phyloP scores from a whole-genome alignment of 2,329 filamentous ascomycete genomes.

The Blastomyces emzantsi region DNA sequence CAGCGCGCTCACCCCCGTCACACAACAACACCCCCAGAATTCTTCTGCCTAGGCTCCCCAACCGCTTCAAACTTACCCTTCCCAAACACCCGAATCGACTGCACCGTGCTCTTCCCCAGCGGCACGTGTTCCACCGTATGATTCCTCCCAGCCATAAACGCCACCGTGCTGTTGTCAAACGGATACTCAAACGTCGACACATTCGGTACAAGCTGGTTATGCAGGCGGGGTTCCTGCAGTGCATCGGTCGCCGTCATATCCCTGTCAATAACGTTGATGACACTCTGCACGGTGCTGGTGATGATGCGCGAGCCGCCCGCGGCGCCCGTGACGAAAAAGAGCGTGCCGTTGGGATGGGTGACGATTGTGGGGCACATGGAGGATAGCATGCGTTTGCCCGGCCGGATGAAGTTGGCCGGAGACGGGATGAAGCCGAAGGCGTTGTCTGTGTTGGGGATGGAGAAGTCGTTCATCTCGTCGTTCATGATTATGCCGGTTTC shows the following conservation, averaged over 20 bases:
- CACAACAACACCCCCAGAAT: slow-evolving; percentile 56
- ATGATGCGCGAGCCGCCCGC: slow-evolving; percentile 79
- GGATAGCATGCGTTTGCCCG: slow-evolving; percentile 72
- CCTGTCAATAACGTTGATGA: slow-evolving; percentile 64
- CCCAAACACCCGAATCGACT: slow-evolving; percentile 52
- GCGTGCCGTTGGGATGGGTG: slow-evolving; percentile 54
- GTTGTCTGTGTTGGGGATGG: slow-evolving; percentile 66
- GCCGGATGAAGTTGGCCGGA: slow-evolving; percentile 69
- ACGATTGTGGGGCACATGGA: slow-evolving; percentile 74
- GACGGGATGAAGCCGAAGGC: slow-evolving; percentile 78
- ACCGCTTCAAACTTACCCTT: slow-evolving; percentile 70
- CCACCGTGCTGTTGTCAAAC: slow-evolving; percentile 57
- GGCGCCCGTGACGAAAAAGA: slow-evolving; percentile 63
- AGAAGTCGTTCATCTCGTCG: slow-evolving; percentile 66
- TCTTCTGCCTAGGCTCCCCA: slow-evolving; percentile 63
- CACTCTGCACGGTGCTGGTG: slow-evolving; percentile 63
- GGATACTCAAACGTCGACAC: slow-evolving; percentile 56
- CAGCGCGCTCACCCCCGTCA: slow-evolving; percentile 18
- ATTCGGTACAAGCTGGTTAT: slow-evolving; percentile 75
- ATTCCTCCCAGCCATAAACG: slow-evolving; percentile 53
- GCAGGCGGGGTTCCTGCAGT: slow-evolving; percentile 58
- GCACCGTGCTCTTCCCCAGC: slow-evolving; percentile 57
- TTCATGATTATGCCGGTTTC: slow-evolving; percentile 73
- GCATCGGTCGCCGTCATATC: slow-evolving; percentile 52
- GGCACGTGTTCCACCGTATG: slow-evolving; percentile 65